Conservation (phyloP, 2,329 filamentous ascomycete species). For the Talaromyces funiculosus region DNA sequence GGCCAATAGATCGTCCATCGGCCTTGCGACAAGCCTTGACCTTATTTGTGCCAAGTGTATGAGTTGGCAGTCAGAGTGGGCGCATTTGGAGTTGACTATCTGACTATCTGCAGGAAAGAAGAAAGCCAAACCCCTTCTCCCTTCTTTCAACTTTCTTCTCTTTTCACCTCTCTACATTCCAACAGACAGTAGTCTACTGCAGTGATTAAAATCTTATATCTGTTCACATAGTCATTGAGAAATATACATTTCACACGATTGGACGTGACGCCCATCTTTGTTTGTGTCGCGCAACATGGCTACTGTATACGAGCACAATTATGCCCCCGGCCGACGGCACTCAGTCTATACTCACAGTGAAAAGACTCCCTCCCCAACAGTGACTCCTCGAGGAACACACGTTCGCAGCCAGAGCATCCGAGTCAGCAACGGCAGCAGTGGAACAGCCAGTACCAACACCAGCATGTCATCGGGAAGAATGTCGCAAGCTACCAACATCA, state of each 20-base stretch:
- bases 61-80: not conserved
- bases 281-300: constrained; percentile 6
- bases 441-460: constrained; percentile 69
- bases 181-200: not conserved
- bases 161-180: not conserved
- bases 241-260: not conserved
- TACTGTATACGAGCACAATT: constrained; percentile 20
- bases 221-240: not conserved
- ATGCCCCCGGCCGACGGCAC: constrained; percentile 56
- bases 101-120: constrained; percentile 9
- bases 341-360: constrained; percentile 33
- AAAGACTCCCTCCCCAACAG: constrained; percentile 34
- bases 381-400: constrained; percentile 42
- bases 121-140: constrained; percentile 15
- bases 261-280: not conserved
- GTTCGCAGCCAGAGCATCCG: constrained; percentile 54
- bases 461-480: constrained; percentile 67
- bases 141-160: constrained; percentile 12
- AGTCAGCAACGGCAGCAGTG: constrained; percentile 65
- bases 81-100: not conserved
- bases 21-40: constrained; percentile 6
- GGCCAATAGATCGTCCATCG: constrained; percentile 7
- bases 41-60: constrained; percentile 1
- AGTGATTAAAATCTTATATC: not conserved
- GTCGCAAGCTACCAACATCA: constrained; percentile 76